These are phyloP conservation scores for Emydomyces testavorans DNA, from an alignment of 2,329 filamentous ascomycete genomes.

Conservation along the genomic window DNA sequence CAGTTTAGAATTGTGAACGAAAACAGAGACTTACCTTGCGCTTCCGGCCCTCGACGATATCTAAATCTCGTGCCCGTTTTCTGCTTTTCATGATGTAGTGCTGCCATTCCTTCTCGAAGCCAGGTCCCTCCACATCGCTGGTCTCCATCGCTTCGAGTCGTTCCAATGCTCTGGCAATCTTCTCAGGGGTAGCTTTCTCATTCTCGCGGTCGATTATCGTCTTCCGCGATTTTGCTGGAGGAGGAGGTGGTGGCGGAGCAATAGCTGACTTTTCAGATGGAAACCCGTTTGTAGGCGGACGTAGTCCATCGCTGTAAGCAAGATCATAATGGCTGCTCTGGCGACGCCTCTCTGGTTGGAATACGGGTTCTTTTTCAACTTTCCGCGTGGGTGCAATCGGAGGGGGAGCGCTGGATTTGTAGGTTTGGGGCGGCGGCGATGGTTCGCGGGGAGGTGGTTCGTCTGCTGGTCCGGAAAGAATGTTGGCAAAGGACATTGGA, in stretches of 20 bases:
- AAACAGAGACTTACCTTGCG: conserved; percentile 47
- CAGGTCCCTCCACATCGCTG: conserved; percentile 46
- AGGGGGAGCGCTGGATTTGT: conserved; percentile 18
- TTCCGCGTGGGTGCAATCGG: conserved; percentile 21
- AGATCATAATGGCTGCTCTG: conserved; percentile 19
- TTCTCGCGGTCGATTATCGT: conserved; percentile 49
- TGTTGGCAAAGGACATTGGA: conserved; percentile 93
- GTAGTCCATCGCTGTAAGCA: conserved; percentile 17
- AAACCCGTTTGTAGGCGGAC: conserved; percentile 22
- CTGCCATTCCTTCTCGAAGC: conserved; percentile 42
- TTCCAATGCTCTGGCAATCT: conserved; percentile 55
- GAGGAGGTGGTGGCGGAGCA: conserved; percentile 20
- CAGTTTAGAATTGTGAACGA: background rate
- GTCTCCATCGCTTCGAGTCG: conserved; percentile 47
- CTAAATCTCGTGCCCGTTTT: conserved; percentile 59
- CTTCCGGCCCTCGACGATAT: conserved; percentile 50
- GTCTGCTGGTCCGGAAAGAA: conserved; percentile 69
- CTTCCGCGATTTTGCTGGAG: conserved; percentile 44
- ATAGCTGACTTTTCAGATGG: conserved; percentile 14
- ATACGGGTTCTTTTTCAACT: conserved; percentile 21
- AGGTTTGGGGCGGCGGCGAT: conserved; percentile 32
- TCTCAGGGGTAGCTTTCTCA: conserved; percentile 55
- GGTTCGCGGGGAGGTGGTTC: conserved; percentile 39
- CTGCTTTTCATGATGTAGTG: conserved; percentile 44
- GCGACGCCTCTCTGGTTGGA: conserved; percentile 22